These are phyloP conservation scores for Kurtzmaniella cleridarum DNA, from an alignment of 805 yeast genomes.

Conservation along the genomic window DNA sequence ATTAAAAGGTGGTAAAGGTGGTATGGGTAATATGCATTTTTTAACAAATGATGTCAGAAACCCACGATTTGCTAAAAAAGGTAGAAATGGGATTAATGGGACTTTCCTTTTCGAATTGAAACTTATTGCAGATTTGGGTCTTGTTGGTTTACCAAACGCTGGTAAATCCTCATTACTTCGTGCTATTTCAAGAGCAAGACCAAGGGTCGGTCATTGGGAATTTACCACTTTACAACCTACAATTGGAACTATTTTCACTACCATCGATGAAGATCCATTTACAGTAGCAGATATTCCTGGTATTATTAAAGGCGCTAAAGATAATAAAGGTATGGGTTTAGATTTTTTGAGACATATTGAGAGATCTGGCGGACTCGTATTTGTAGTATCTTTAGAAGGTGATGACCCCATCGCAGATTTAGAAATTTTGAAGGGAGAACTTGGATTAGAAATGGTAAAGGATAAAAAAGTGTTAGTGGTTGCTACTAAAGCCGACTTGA, in stretches of 20 bases:
- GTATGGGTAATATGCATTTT: slow-evolving; percentile 95
- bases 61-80: slow-evolving; percentile 82
- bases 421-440: slow-evolving; percentile 56
- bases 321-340: slow-evolving; percentile 87
- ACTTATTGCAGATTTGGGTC: slow-evolving; percentile 85
- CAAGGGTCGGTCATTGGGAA: slow-evolving; percentile 94
- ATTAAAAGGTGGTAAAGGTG: slow-evolving; percentile 86
- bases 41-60: slow-evolving; percentile 77
- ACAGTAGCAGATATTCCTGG: slow-evolving; percentile 99
- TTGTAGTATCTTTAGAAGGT: slow-evolving; percentile 75
- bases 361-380: slow-evolving; percentile 82
- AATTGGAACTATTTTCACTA: slow-evolving; percentile 75
- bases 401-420: slow-evolving; percentile 64
- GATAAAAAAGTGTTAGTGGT: slow-evolving; percentile 66
- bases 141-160: slow-evolving; percentile 95
- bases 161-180: slow-evolving; percentile 88
- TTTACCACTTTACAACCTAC: slow-evolving; percentile 92
- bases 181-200: slow-evolving; percentile 84
- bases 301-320: slow-evolving; percentile 79
- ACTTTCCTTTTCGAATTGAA: slow-evolving; percentile 78
- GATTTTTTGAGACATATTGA: slow-evolving; percentile 91
- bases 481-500: slow-evolving; percentile 91
- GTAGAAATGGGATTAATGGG: slow-evolving; percentile 63
- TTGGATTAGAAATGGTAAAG: slow-evolving; percentile 59
- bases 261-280: slow-evolving; percentile 63